Conservation (phyloP, 73 alveolate genomes). For the Paramecium sonneborni region DNA sequence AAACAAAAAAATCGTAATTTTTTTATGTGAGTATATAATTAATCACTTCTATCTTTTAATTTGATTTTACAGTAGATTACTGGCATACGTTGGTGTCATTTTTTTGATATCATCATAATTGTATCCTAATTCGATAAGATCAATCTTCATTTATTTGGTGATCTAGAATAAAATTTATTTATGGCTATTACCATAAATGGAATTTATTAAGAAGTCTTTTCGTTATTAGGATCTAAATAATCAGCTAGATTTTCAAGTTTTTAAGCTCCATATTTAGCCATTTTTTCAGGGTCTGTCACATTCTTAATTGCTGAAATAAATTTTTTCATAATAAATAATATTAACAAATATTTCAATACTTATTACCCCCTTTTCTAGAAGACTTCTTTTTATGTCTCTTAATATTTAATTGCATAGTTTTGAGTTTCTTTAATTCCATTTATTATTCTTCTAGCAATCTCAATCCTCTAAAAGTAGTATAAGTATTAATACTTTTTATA, state of each 20-base stretch:
- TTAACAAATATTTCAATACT: neutral
- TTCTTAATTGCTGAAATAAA: neutral
- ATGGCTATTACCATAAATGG: neutral
- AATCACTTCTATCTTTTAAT: neutral
- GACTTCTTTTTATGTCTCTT: constrained; percentile 42
- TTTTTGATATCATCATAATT: neutral
- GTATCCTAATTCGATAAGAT: neutral
- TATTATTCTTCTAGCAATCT: neutral
- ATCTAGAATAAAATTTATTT: neutral
- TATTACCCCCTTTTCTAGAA: constrained; percentile 32
- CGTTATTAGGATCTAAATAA: neutral
- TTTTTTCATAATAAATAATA: constrained; percentile 6
- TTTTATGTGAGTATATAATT: neutral
- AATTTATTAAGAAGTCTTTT: neutral
- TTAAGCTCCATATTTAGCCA: neutral
- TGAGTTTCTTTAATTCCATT: neutral
- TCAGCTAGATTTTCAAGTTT: neutral
- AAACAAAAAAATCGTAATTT: neutral
- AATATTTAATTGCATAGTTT: neutral
- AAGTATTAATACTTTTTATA: neutral
- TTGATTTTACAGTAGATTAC: neutral
- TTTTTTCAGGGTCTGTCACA: neutral
- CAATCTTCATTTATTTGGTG: neutral
- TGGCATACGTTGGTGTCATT: constrained; percentile 14
- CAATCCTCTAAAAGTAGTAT: neutral